These are phyloP conservation scores for Tarenaya hassleriana DNA, from an alignment of 345 rosid species.

Conservation along the genomic window DNA sequence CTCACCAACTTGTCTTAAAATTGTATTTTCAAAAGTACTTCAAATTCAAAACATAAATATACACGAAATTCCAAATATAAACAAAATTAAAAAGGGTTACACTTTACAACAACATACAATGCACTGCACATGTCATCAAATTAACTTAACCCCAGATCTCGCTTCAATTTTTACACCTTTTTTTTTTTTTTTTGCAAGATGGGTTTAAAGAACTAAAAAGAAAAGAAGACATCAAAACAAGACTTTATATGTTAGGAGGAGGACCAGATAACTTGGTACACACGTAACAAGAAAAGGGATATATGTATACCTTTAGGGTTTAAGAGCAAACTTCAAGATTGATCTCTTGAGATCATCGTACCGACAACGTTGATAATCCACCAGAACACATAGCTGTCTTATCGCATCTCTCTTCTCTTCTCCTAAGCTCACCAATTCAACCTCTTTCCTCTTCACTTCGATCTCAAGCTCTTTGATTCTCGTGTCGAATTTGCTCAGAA, in stretches of 20 bases:
- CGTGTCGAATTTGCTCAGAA: slow-evolving; percentile 29
- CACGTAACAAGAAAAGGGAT: slow-evolving; percentile 12
- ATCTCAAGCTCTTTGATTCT: slow-evolving; percentile 41
- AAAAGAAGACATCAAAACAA: background rate
- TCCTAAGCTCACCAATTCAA: slow-evolving; percentile 25
- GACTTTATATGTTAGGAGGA: background rate
- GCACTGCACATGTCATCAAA: too few relatives aligned
- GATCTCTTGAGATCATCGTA: slow-evolving; percentile 39
- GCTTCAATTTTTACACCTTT: too few relatives aligned
- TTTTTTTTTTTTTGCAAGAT: slow-evolving; percentile 5
- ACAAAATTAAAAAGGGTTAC: too few relatives aligned
- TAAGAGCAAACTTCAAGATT: slow-evolving; percentile 27
- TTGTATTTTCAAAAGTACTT: too few relatives aligned
- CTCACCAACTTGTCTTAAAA: too few relatives aligned
- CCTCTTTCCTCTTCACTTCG: slow-evolving; percentile 39
- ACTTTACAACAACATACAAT: too few relatives aligned
- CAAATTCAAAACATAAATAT: too few relatives aligned
- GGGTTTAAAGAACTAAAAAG: background rate
- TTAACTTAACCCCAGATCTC: too few relatives aligned
- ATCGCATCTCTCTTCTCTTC: slow-evolving; percentile 53
- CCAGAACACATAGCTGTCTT: too few relatives aligned
- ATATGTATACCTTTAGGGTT: slow-evolving; percentile 26
- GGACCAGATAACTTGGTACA: background rate
- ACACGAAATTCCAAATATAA: too few relatives aligned
- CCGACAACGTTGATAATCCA: slow-evolving; percentile 20